Percentiles rank a stretch among this genome's conserved stretches.
These are phyloP conservation scores for Rubia peregrina DNA, from an alignment of 305 asterid genomes.

Conservation along the genomic window DNA sequence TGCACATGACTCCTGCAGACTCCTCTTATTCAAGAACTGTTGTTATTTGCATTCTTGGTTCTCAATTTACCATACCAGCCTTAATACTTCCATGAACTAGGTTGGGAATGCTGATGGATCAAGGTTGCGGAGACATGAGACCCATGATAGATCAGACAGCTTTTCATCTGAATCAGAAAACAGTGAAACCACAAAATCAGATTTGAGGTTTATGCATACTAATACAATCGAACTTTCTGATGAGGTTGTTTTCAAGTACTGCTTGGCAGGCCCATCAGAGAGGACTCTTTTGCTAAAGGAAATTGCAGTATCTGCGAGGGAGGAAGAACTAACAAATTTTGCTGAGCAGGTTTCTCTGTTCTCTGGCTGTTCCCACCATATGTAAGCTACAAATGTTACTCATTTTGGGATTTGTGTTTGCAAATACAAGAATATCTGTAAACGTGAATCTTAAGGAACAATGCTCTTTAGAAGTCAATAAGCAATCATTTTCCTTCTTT, in stretches of 20 bases:
- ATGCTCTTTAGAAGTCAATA: neutral
- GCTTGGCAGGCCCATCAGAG: conserved; percentile 68
- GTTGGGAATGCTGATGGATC: conserved; percentile 25
- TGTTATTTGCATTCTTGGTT: neutral
- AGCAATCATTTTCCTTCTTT: neutral
- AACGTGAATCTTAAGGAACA: neutral
- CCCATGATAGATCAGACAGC: conserved; percentile 33
- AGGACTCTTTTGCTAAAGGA: conserved; percentile 77
- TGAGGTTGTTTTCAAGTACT: conserved; percentile 67
- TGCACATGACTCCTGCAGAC: neutral
- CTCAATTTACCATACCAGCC: neutral
- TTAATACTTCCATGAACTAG: conserved; percentile 32
- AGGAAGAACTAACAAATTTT: conserved; percentile 54
- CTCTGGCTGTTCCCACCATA: conserved; percentile 86
- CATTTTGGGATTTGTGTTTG: neutral
- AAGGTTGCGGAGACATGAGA: conserved; percentile 39
- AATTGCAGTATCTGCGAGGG: conserved; percentile 49
- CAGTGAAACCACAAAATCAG: conserved; percentile 51
- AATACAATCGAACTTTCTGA: conserved; percentile 53
- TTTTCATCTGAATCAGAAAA: conserved; percentile 58
- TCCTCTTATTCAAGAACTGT: neutral
- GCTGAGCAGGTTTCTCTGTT: conserved; percentile 66
- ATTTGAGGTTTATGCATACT: conserved; percentile 29
- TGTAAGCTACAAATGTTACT: conserved; percentile 33
- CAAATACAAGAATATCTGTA: neutral